These are phyloP conservation scores for Xylaria longipes DNA, from an alignment of 495 filamentous ascomycete genomes.

Conservation along the genomic window DNA sequence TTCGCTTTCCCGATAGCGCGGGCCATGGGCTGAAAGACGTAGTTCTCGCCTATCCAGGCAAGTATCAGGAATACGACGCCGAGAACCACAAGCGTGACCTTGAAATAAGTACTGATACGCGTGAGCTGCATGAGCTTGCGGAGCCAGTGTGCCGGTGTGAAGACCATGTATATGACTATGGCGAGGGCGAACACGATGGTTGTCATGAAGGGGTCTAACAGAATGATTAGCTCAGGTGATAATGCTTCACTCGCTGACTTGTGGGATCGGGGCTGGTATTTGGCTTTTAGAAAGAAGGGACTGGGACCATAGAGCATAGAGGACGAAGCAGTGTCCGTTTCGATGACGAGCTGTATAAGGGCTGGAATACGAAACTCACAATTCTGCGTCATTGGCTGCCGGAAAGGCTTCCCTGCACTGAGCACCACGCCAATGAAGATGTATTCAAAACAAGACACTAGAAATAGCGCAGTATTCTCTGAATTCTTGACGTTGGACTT, in stretches of 20 bases:
- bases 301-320: too few species aligned
- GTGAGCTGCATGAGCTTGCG: slow-evolving; percentile 84
- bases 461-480: slow-evolving; percentile 88
- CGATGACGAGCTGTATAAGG: not conserved
- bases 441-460: slow-evolving; percentile 93
- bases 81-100: slow-evolving; percentile 69
- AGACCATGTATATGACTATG: slow-evolving; percentile 77
- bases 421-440: slow-evolving; percentile 86
- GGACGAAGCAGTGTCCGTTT: not conserved
- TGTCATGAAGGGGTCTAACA: slow-evolving; percentile 77
- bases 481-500: slow-evolving; percentile 88
- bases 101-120: slow-evolving; percentile 71
- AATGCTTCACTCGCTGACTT: not conserved
- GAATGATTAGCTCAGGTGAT: slow-evolving; percentile 12
- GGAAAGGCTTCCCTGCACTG: slow-evolving; percentile 87
- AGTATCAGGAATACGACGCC: slow-evolving; percentile 69
- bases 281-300: not conserved
- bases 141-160: slow-evolving; percentile 72
- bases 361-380: slow-evolving; percentile 58
- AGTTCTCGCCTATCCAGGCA: slow-evolving; percentile 74
- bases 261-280: too few species aligned
- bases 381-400: slow-evolving; percentile 80
- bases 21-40: slow-evolving; percentile 73
- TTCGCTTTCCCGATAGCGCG: slow-evolving; percentile 67
- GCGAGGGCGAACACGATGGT: slow-evolving; percentile 72